Conservation (phyloP, 768 basidiomycete species). For the Panaeolus papilionaceus region DNA sequence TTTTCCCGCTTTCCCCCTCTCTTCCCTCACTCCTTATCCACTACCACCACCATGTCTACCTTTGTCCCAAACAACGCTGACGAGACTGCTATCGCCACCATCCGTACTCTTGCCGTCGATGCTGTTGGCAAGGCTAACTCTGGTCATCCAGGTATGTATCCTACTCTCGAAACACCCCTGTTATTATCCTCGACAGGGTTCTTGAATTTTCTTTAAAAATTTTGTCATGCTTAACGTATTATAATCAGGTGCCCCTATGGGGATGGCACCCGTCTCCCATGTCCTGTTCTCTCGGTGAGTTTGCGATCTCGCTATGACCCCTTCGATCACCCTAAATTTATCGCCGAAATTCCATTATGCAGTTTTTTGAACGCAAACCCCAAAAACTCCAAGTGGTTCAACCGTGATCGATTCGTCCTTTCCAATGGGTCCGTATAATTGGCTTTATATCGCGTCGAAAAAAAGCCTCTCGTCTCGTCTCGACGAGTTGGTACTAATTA, state of each 20-base stretch:
- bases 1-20: conserved; percentile 24
- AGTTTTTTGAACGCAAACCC: conserved; percentile 92
- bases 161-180: conserved; percentile 1
- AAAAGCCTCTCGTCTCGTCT: neutral
- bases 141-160: conserved; percentile 80
- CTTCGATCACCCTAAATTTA: conserved; percentile 18
- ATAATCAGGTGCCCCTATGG: conserved; percentile 85
- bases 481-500: neutral
- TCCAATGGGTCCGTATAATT: conserved; percentile 82
- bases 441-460: conserved; percentile 6
- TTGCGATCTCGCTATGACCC: neutral
- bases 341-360: conserved; percentile 12
- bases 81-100: conserved; percentile 68
- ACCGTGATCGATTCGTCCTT: conserved; percentile 96
- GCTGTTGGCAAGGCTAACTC: conserved; percentile 90
- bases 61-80: conserved; percentile 53
- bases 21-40: conserved; percentile 26
- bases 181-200: conserved; percentile 1
- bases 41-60: conserved; percentile 45
- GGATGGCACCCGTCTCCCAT: conserved; percentile 86
- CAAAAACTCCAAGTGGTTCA: conserved; percentile 90
- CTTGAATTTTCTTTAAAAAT: conserved; percentile 15
- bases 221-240: conserved; percentile 23
- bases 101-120: conserved; percentile 78
- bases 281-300: conserved; percentile 76